Evolutionary conservation across 371 early-diverging fungal genomes (phyloP).

Genomic region (Dichotomocladium elegans): DNA sequence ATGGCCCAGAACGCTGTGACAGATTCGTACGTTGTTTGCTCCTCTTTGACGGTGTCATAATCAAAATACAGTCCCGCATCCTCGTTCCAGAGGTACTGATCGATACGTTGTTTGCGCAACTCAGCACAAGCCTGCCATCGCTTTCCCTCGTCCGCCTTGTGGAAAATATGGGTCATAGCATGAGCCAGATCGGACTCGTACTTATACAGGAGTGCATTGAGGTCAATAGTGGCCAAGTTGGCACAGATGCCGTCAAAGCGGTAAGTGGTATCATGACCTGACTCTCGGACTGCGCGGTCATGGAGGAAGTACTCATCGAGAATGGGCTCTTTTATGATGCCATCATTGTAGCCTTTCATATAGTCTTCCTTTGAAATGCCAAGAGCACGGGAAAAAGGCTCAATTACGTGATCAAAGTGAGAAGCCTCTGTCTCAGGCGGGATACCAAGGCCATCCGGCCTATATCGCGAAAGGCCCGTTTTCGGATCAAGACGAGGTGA

Average conservation of each 20-base stretch:
- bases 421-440: constrained; percentile 93
- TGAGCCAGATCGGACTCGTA: constrained; percentile 85
- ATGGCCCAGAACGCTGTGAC: constrained; percentile 68
- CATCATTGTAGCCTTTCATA: constrained; percentile 56
- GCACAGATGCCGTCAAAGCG: constrained; percentile 86
- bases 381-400: constrained; percentile 68
- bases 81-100: constrained; percentile 61
- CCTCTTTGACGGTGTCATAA: constrained; percentile 44
- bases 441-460: constrained; percentile 86
- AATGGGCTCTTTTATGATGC: constrained; percentile 65
- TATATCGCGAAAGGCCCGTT: constrained; percentile 74
- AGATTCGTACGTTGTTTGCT: constrained; percentile 54
- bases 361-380: constrained; percentile 65
- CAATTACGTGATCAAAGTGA: constrained; percentile 84
- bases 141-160: constrained; percentile 37
- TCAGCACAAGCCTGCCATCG: constrained; percentile 43
- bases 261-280: constrained; percentile 95
- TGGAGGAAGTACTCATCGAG: constrained; percentile 90
- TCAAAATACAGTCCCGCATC: constrained; percentile 47
- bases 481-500: constrained; percentile 66
- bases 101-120: constrained; percentile 45
- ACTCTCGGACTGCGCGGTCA: constrained; percentile 92
- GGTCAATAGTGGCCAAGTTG: constrained; percentile 81
- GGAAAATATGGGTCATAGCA: constrained; percentile 55
- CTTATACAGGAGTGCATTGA: constrained; percentile 85